These are phyloP conservation scores for Trichosporon sp. DNA, from an alignment of 1,284 basidiomycete genomes.

Conservation along the genomic window DNA sequence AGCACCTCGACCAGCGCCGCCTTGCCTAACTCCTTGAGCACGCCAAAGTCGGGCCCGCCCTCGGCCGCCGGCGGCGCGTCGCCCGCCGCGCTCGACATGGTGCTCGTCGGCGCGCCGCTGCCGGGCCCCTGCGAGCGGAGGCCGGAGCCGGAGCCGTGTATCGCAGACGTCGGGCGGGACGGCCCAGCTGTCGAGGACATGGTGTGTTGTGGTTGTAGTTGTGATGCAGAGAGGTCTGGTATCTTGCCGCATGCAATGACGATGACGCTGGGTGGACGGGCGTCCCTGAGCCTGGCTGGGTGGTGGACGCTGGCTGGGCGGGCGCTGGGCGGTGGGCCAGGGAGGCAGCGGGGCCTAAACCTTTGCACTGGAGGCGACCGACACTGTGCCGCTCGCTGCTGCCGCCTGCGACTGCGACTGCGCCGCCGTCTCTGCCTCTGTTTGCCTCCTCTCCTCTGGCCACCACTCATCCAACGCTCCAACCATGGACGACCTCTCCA, in stretches of 20 bases:
- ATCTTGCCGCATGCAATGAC: too few relatives aligned
- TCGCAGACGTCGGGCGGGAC: slow-evolving; percentile 32
- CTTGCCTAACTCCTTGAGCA: slow-evolving; percentile 70
- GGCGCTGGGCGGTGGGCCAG: not conserved
- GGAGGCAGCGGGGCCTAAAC: not conserved
- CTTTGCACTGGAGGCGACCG: not conserved
- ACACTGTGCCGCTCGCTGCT: not conserved
- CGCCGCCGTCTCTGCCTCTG: not conserved
- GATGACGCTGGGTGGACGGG: not conserved
- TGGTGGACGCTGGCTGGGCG: too few relatives aligned
- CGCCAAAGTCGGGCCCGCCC: slow-evolving; percentile 58
- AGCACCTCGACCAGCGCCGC: slow-evolving; percentile 72
- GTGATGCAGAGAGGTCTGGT: not conserved
- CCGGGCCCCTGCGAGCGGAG: not conserved
- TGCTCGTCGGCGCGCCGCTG: not conserved
- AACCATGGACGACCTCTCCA: slow-evolving; percentile 49
- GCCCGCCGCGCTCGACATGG: slow-evolving; percentile 41
- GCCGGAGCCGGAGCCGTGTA: not conserved
- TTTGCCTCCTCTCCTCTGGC: not conserved
- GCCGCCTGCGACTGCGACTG: not conserved
- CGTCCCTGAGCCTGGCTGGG: not conserved
- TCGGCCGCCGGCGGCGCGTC: slow-evolving; percentile 23
- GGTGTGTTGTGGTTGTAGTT: not conserved
- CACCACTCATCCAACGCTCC: not conserved
- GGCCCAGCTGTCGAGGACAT: slow-evolving; percentile 24